Percentiles rank a stretch among this genome's conserved stretches.
These are phyloP conservation scores for Wickerhamomyces hampshirensis DNA, from an alignment of 805 yeast species.

Conservation along the genomic window DNA sequence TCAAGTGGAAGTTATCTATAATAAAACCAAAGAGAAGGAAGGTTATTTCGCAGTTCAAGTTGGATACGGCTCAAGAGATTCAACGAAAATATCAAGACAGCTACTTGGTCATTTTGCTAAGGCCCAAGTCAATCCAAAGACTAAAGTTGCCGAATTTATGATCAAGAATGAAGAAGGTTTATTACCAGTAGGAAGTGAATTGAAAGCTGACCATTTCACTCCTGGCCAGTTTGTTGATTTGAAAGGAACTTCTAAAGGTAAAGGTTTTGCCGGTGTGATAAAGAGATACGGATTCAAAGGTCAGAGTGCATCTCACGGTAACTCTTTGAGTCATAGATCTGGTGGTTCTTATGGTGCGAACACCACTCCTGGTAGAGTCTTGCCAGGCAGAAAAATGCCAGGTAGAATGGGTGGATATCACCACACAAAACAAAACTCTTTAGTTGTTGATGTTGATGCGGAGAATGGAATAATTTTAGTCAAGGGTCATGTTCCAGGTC, in stretches of 20 bases:
- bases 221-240: constrained; percentile 83
- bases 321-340: constrained; percentile 85
- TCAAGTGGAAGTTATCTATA: constrained; percentile 78
- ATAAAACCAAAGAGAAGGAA: constrained; percentile 63
- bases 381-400: constrained; percentile 98
- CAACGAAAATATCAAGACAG: constrained; percentile 57
- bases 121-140: constrained; percentile 83
- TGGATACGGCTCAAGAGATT: constrained; percentile 71
- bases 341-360: constrained; percentile 97
- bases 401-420: constrained; percentile 88
- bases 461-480: constrained; percentile 77
- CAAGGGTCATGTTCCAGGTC: constrained; percentile 90
- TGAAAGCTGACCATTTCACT: constrained; percentile 79
- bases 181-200: constrained; percentile 69
- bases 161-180: constrained; percentile 63
- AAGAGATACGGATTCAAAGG: constrained; percentile 89
- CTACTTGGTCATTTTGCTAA: constrained; percentile 72
- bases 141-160: constrained; percentile 69
- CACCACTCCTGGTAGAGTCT: constrained; percentile 92
- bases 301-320: constrained; percentile 93
- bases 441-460: constrained; percentile 75
- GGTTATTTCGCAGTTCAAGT: constrained; percentile 86
- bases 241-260: constrained; percentile 79
- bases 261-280: constrained; percentile 98
- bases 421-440: constrained; percentile 70